Evolutionary conservation across 2,329 filamentous ascomycete genomes (phyloP), one percentile per base, ranked within the genome.

Genomic region (Diplodia intermedia): DNA sequence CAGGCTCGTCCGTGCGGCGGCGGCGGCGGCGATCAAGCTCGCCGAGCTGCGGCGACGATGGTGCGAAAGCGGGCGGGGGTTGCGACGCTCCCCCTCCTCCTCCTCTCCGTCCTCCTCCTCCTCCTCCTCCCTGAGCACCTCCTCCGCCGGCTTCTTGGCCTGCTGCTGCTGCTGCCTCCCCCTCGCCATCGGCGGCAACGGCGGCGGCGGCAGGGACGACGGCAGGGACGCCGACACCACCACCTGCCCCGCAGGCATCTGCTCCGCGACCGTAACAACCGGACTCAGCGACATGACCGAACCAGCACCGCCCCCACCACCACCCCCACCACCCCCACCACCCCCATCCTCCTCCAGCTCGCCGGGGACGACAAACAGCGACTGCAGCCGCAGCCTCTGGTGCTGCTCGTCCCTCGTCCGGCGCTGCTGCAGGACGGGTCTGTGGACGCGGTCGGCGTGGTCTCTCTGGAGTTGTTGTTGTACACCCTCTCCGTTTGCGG

Each of bases 251-350:
- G 23, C 23, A 26, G 73, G 65, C 18, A 75, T 71, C 55, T 77
- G 72, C 67, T 79, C 77, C 3, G 77, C 77, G 3, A 78, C 73
- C 9, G 76, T 73, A 73, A 76, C 76, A n/a, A 75, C 71, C 12
- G 77, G 76, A n/a, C 31, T 56, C 31, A 20, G 11, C 50, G 31
- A n/a, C 54, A 56, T n/a, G 6, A 23, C 23, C 31, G 23, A 2
- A 1, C 18, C 29, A 9, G 6, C 23, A 20, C 7, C 50, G 11
- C 50, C 5, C 2, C 40, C 0, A 6, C 38, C 15, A 5, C 38
- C 15, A 14, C 14, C 15, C 3, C 14, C 7, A 15, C 14, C 18
- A 18, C 40, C 31, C 7, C 40, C 5, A 5, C 40, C 15, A 26
- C 23, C 23, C 23, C 2, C 23, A 26, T n/a, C 40, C 15, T 18